These are phyloP conservation scores for Vitis cinerea DNA, from an alignment of 164 flowering plant species.

Conservation along the genomic window DNA sequence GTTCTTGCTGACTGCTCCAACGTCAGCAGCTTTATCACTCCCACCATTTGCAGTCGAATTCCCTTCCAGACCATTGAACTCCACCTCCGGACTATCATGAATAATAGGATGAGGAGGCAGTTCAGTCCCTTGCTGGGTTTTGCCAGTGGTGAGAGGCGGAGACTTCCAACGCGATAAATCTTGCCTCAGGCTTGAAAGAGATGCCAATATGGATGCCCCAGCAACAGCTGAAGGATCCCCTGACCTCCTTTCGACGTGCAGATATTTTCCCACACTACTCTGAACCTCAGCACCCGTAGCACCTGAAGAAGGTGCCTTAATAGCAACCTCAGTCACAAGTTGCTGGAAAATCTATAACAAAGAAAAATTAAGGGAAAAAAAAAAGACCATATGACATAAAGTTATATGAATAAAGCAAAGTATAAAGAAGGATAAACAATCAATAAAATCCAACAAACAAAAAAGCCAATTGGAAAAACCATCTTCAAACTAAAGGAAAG, in stretches of 20 bases:
- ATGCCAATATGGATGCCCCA: conserved; percentile 83
- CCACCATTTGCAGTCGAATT: conserved; percentile 38
- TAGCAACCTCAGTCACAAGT: conserved; percentile 35
- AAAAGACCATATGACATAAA: background rate
- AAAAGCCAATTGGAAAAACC: background rate
- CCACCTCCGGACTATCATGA: conserved; percentile 49
- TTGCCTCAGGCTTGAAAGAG: conserved; percentile 58
- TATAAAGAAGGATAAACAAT: background rate
- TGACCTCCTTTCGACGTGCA: conserved; percentile 52
- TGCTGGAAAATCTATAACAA: conserved; percentile 67
- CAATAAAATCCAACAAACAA: background rate
- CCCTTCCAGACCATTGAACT: conserved; percentile 56
- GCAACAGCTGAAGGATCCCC: conserved; percentile 79
- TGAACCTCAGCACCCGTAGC: conserved; percentile 37
- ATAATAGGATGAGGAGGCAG: conserved; percentile 39
- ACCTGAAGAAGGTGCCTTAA: conserved; percentile 39
- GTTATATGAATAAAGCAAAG: background rate
- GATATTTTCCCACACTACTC: conserved; percentile 45
- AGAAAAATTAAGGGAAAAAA: conserved; percentile 39
- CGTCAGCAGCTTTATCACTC: conserved; percentile 51
- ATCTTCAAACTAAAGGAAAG: conserved; percentile 21
- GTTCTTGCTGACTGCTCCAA: conserved; percentile 39
- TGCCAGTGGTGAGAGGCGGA: conserved; percentile 35
- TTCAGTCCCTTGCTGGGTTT: conserved; percentile 44
- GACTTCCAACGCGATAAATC: conserved; percentile 61